These are phyloP conservation scores for Kluyveromyces marxianus DNA, from an alignment of 1,139 yeast genomes.

Conservation along the genomic window DNA sequence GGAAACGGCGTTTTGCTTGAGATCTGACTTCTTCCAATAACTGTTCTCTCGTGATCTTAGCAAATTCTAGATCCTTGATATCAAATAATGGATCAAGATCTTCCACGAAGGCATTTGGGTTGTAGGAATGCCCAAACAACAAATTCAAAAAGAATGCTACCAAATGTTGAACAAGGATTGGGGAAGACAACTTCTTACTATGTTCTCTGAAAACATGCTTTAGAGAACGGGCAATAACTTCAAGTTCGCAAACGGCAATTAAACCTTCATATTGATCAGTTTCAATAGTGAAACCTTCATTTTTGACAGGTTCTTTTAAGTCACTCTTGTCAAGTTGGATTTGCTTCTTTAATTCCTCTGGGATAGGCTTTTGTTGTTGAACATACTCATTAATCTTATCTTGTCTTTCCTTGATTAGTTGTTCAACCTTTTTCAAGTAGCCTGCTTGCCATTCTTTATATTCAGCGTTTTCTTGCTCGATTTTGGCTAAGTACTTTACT, in stretches of 20 bases:
- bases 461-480: conserved; percentile 30
- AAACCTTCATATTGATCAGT: conserved; percentile 39
- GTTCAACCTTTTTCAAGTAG: conserved; percentile 32
- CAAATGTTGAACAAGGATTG: conserved; percentile 45
- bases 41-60: conserved; percentile 38
- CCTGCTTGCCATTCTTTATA: conserved; percentile 31
- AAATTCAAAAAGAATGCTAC: conserved; percentile 70
- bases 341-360: conserved; percentile 32
- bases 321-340: conserved; percentile 32
- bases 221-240: conserved; percentile 69
- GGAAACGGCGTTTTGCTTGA: conserved; percentile 56
- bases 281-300: conserved; percentile 23
- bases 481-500: conserved; percentile 23
- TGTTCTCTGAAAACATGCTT: conserved; percentile 64
- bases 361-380: conserved; percentile 30
- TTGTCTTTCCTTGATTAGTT: conserved; percentile 35
- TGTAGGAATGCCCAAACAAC: conserved; percentile 48
- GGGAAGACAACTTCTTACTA: conserved; percentile 43
- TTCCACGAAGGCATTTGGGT: conserved; percentile 37
- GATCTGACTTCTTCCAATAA: conserved; percentile 39
- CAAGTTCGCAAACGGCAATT: conserved; percentile 46
- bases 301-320: conserved; percentile 31
- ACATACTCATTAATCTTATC: conserved; percentile 33
- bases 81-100: conserved; percentile 41
- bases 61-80: conserved; percentile 38